Evolutionary conservation across 148 eudicot genomes (phyloP), one percentile per base, ranked within the genome.

Genomic region (Camellia granthamiana): DNA sequence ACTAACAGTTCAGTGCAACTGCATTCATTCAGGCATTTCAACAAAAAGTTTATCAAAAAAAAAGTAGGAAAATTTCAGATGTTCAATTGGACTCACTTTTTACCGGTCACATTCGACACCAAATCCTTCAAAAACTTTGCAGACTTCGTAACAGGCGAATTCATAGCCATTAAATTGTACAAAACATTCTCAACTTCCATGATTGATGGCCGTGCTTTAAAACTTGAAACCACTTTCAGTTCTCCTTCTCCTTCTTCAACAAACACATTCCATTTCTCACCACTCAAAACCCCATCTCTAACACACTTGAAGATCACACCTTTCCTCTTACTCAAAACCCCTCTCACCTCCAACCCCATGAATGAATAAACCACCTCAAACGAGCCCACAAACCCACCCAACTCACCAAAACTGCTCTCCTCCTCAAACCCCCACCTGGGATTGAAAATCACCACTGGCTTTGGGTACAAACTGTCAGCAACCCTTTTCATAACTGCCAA

Each of bases 281-380:
- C 97, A 78, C 92, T 91, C 78, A 88, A 83, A 81, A 89, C 86
- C 6, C 93, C 97, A 59, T 92, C 91, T 85, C 79, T 89, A 59
- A 87, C 94, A 80, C 86, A 91, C 85, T 87, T 90, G 66, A 91
- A 92, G 30, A 96, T 84, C 74, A 92, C 86, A 13, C 99, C 99
- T 69, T 88, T 90, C 85, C 94, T 84, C 90, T 84, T 92, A 65
- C 92, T 96, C 81, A 96, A 80, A 76, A 96, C 52, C 79, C 99
- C 99, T 88, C 90, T 89, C 30, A 95, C 98, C 76, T 90, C 97
- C 84, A 93, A 86, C 5, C 97, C 99, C 84, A 89, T 80, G 78
- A 95, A 95, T n/a, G 99, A 92, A 83, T 92, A 95, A 19, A 95
- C 81, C 54, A 95, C 99, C 16, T 93, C 92, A 72, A 95, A 95